Evolutionary conservation across 1,139 yeast species (phyloP).

Genomic region (Zygosaccharomyces sapae): DNA sequence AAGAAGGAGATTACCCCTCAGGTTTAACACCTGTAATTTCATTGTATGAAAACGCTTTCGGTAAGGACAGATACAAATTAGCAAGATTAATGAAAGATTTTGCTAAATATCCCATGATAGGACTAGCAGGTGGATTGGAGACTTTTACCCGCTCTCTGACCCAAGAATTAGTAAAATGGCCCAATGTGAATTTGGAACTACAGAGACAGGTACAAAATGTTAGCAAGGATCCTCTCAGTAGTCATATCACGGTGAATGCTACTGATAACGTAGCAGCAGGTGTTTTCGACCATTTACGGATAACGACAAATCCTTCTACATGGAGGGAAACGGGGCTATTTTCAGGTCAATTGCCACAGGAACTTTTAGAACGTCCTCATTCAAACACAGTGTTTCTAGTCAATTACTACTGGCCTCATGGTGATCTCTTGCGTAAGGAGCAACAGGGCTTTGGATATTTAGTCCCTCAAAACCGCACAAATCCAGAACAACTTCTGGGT

Average conservation of each 20-base stretch:
- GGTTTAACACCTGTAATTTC: constrained; percentile 12
- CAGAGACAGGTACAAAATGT: neutral
- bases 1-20: constrained; percentile 12
- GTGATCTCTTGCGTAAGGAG: constrained; percentile 34
- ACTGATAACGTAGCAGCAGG: constrained; percentile 18
- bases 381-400: constrained; percentile 57
- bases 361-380: constrained; percentile 36
- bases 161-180: constrained; percentile 36
- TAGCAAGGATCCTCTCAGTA: neutral
- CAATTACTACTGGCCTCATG: constrained; percentile 53
- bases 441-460: constrained; percentile 80
- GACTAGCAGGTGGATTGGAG: constrained; percentile 51
- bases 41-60: constrained; percentile 26
- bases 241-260: constrained; percentile 18
- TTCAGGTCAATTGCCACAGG: constrained; percentile 19
- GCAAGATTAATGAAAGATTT: constrained; percentile 38
- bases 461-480: constrained; percentile 56
- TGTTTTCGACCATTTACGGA: constrained; percentile 51
- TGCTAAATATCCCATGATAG: constrained; percentile 50
- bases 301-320: constrained; percentile 47
- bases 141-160: constrained; percentile 46
- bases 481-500: constrained; percentile 67
- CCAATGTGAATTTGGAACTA: constrained; percentile 38
- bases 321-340: constrained; percentile 25
- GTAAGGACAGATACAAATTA: constrained; percentile 43